Percentiles rank a stretch among this genome's conserved stretches.
Conservation (phyloP, 1,139 yeast genomes). For the Candida dubliniensis region DNA sequence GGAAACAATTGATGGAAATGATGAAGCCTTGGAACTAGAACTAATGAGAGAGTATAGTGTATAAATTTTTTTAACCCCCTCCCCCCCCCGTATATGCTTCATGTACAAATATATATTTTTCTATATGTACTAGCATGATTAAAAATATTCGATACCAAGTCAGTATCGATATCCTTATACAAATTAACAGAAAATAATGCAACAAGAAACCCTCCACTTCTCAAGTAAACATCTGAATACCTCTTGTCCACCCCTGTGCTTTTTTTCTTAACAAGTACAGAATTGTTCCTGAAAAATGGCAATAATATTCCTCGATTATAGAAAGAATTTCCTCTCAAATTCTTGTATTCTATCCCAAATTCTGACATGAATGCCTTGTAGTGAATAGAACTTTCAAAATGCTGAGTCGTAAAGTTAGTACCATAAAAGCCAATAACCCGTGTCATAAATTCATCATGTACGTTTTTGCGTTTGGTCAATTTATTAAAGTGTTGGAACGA, state of each 20-base stretch:
- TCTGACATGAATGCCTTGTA: slow-evolving; percentile 51
- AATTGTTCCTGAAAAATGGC: slow-evolving; percentile 48
- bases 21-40: slow-evolving; percentile 34
- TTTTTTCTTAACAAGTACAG: slow-evolving; percentile 41
- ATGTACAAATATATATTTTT: slow-evolving; percentile 34
- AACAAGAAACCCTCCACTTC: slow-evolving; percentile 60
- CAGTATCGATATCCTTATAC: slow-evolving; percentile 34
- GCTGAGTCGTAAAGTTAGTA: slow-evolving; percentile 24
- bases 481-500: slow-evolving; percentile 38
- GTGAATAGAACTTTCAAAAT: slow-evolving; percentile 48
- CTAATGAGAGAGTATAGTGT: slow-evolving; percentile 33
- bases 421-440: slow-evolving; percentile 53
- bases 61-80: background rate
- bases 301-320: slow-evolving; percentile 51
- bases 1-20: slow-evolving; percentile 16
- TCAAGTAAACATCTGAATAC: slow-evolving; percentile 42
- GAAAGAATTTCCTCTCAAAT: slow-evolving; percentile 24
- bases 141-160: slow-evolving; percentile 48
- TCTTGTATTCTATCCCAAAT: slow-evolving; percentile 51
- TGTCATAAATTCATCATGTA: slow-evolving; percentile 34
- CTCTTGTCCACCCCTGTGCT: slow-evolving; percentile 14
- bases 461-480: slow-evolving; percentile 25
- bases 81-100: background rate
- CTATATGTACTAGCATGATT: slow-evolving; percentile 40
- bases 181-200: slow-evolving; percentile 44